Percentiles rank a stretch among this genome's conserved stretches.
Evolutionary conservation across 225 moss, liverwort and hornwort genomes (phyloP).

Genomic region (Asterella californica): DNA sequence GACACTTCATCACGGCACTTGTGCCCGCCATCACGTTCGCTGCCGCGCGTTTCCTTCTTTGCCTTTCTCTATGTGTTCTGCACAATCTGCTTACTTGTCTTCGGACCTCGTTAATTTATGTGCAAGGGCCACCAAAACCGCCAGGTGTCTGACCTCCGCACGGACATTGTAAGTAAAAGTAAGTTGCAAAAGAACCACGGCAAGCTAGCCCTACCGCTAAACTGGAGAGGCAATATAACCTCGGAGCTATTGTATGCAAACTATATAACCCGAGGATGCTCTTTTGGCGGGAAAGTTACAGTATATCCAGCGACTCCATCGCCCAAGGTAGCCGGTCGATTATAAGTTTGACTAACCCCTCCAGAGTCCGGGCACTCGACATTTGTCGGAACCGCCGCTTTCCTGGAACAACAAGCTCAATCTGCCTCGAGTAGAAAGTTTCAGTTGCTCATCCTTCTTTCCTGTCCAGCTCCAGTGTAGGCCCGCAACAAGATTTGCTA

Average conservation of each 20-base stretch:
- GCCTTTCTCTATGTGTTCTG: too few species aligned
- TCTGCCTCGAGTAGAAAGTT: not conserved
- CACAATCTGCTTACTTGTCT: too few species aligned
- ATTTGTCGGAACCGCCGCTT: not conserved
- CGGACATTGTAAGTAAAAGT: too few species aligned
- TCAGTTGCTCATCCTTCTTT: not conserved
- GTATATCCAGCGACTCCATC: too few species aligned
- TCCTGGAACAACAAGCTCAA: not conserved
- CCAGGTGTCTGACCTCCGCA: too few species aligned
- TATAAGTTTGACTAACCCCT: not conserved
- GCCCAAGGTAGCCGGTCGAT: not conserved
- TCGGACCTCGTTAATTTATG: too few species aligned
- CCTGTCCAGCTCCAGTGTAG: not conserved
- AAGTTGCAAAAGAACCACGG: too few species aligned
- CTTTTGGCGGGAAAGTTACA: slow-evolving; percentile 1
- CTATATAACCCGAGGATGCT: not conserved
- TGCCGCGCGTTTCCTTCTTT: too few species aligned
- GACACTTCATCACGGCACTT: too few species aligned
- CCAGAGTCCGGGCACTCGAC: not conserved
- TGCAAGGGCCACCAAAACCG: too few species aligned
- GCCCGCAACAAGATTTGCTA: not conserved
- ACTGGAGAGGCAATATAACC: not conserved
- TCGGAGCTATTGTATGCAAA: not conserved
- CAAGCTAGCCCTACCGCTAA: too few species aligned
- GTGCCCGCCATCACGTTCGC: too few species aligned